Base-by-base conservation (phyloP, 805 yeast species). In the Danielia reshetovae region DNA sequence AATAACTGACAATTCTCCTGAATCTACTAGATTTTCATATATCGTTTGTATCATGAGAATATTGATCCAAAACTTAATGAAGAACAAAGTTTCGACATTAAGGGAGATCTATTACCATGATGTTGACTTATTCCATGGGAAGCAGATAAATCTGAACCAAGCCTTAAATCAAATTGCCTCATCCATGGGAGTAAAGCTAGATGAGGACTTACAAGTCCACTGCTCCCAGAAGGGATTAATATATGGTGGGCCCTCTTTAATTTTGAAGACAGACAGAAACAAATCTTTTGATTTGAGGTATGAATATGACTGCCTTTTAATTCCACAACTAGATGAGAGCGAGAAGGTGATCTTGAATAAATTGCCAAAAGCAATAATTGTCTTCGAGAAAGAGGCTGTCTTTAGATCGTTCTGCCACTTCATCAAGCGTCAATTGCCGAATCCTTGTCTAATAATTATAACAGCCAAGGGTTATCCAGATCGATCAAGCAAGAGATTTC, bases 371-470 rank as follows among this genome's bases (percentile, higher is more conserved):
- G 43, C 26, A 7, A 38, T 65, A 0, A 48, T 65, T 0, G 37
- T 62, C 2, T 34, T 65, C 10, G 72, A 67, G 36, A 67, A 67
- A 39, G 72, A 67, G 27, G 70, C 72, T 2, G 57, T 65, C 1
- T 62, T 64, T 43, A 56, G 55, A 30, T 59, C 66, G 1, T 51
- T 60, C 37, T 51, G 61, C 40, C 37, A 46, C n/a, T 43, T 42
- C 29, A 17, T 55, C 3, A 42, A 40, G 18, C 24, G 15, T 1
- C 10, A 15, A n/a, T n/a, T 27, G 6, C 26, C 14, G 13, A 16
- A 30, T 4, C 22, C 12, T 25, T 16, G 19, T 6, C 13, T 37
- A 7, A 18, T 46, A 6, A 22, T 36, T 22, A 18, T 45, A 5
- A 46, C 48, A 9, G 53, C 49, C 1, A 45, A 43, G 24, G 51